These are phyloP conservation scores for Nepenthes mirabilis DNA, from an alignment of 148 eudicot genomes.

Conservation along the genomic window DNA sequence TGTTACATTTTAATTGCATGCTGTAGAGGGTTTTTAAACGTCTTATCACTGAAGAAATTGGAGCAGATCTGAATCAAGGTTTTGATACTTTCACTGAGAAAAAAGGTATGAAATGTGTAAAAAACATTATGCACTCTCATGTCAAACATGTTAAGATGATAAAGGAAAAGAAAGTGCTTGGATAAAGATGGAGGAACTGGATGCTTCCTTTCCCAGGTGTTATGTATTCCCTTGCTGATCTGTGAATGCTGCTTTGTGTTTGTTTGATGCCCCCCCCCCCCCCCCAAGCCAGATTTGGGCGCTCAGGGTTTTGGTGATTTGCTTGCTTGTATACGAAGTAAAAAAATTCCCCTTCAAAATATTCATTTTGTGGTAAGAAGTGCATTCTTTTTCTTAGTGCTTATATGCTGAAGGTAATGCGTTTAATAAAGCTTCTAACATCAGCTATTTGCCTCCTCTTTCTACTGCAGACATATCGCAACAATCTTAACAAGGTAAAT, in stretches of 20 bases:
- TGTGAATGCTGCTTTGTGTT: not conserved
- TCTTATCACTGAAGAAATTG: slow-evolving; percentile 85
- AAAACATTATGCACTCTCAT: not conserved
- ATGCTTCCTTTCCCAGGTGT: not conserved
- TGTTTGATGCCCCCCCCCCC: not conserved
- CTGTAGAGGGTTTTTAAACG: slow-evolving; percentile 92
- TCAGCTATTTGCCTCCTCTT: slow-evolving; percentile 1
- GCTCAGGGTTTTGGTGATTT: slow-evolving; percentile 92
- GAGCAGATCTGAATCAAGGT: slow-evolving; percentile 86
- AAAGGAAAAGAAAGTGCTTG: too few relatives aligned
- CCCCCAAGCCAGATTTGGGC: slow-evolving; percentile 63
- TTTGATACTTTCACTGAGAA: slow-evolving; percentile 82
- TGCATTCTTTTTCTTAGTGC: not conserved
- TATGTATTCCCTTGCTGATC: not conserved
- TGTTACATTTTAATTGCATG: slow-evolving; percentile 7
- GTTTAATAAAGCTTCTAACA: slow-evolving; percentile 4
- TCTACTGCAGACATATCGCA: slow-evolving; percentile 78
- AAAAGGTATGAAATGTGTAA: slow-evolving; percentile 36
- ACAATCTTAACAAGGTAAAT: slow-evolving; percentile 96
- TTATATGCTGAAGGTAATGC: slow-evolving; percentile 4
- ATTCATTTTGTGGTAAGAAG: slow-evolving; percentile 93
- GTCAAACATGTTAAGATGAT: too few relatives aligned
- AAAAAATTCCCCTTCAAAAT: slow-evolving; percentile 69
- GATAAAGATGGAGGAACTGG: not conserved
- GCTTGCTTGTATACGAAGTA: slow-evolving; percentile 70